Evolutionary conservation across 768 basidiomycete species (phyloP).

Genomic region (Sporobolomyces roseus): DNA sequence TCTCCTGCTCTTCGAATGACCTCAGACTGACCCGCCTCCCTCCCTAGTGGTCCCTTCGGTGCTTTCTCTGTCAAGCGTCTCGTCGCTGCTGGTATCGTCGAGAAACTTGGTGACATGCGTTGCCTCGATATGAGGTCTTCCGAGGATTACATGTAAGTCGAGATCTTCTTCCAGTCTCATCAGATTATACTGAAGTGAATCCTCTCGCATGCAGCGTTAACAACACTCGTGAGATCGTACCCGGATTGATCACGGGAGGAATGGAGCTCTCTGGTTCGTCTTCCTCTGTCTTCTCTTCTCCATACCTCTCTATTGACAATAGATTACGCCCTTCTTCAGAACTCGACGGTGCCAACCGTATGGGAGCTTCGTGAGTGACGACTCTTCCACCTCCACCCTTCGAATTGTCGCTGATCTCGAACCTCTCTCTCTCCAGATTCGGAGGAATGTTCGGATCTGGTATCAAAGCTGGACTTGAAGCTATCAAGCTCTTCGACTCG

Average conservation of each 20-base stretch:
- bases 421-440: neutral
- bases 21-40: neutral
- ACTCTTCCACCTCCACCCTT: neutral
- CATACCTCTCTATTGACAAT: no score
- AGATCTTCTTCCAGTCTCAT: no score
- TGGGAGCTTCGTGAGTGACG: conserved; percentile 63
- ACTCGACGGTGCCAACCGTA: conserved; percentile 72
- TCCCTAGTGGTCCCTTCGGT: conserved; percentile 55
- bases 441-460: conserved; percentile 76
- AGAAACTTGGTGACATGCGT: conserved; percentile 73
- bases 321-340: conserved; percentile 48
- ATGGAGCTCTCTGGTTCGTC: conserved; percentile 63
- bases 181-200: no score
- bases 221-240: conserved; percentile 66
- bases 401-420: neutral
- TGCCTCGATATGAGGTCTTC: conserved; percentile 75
- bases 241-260: conserved; percentile 57
- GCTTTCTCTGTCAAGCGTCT: conserved; percentile 76
- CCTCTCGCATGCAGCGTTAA: no score
- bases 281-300: neutral
- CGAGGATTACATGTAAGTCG: conserved; percentile 74
- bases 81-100: conserved; percentile 65
- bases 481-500: conserved; percentile 57
- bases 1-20: conserved; percentile 47
- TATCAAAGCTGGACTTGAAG: conserved; percentile 66